Percentiles rank a stretch among this genome's conserved stretches.
Evolutionary conservation across 83 land plant genomes (phyloP).

Genomic region (Thuja plicata): DNA sequence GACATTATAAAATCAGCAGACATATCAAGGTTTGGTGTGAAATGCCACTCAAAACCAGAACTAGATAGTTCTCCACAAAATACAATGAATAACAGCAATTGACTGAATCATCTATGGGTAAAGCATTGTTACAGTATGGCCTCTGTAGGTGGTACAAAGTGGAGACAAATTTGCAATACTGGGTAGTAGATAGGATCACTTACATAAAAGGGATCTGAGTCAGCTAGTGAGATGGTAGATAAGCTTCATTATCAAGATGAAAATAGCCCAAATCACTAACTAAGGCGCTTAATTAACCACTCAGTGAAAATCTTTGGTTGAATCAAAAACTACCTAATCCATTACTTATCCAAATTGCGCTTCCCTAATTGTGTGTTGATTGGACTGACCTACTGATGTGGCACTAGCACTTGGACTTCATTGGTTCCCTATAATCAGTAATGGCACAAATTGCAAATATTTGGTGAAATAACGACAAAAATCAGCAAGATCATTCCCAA

Average conservation of each 20-base stretch:
- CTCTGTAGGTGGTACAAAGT: conserved; percentile 13
- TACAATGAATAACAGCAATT: conserved; percentile 26
- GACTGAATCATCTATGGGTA: conserved; percentile 30
- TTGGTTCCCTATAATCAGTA: too few species aligned
- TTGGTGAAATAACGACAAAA: too few species aligned
- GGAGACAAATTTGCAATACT: neutral
- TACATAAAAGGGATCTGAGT: neutral
- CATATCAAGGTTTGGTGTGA: conserved; percentile 29
- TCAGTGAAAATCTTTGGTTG: neutral
- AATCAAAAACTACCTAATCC: too few species aligned
- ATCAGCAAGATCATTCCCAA: too few species aligned
- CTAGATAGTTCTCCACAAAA: conserved; percentile 37
- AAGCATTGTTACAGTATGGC: conserved; percentile 30
- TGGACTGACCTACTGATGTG: too few species aligned
- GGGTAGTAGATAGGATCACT: neutral
- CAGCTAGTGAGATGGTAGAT: neutral
- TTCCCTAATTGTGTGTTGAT: too few species aligned
- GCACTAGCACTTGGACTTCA: too few species aligned
- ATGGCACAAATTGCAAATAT: too few species aligned
- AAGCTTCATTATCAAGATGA: too few species aligned
- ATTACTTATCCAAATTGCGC: too few species aligned
- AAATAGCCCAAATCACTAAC: too few species aligned
- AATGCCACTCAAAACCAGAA: conserved; percentile 32
- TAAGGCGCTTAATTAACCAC: too few species aligned
- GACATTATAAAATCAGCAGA: conserved; percentile 22